Conservation (phyloP, 2,329 filamentous ascomycete genomes). For the Lasiodiplodia gonubiensis region DNA sequence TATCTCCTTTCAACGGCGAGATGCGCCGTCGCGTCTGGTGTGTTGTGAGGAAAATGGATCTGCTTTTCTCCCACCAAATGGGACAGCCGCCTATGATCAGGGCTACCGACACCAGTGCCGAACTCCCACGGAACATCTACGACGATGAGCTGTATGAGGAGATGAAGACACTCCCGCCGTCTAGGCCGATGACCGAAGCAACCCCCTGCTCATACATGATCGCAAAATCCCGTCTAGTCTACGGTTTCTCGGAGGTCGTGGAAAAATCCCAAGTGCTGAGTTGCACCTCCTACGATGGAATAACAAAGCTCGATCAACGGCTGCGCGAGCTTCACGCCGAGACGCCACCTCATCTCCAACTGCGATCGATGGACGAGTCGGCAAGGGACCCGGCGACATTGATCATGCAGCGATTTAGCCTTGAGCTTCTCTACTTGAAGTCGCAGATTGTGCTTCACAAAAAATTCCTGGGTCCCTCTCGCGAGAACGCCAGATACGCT, state of each 20-base stretch:
- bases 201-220: slow-evolving; percentile 83
- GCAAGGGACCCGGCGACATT: slow-evolving; percentile 70
- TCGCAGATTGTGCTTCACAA: slow-evolving; percentile 87
- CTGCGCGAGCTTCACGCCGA: slow-evolving; percentile 65
- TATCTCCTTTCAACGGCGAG: slow-evolving; percentile 77
- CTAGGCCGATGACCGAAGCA: slow-evolving; percentile 70
- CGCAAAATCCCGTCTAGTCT: slow-evolving; percentile 70
- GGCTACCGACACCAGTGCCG: slow-evolving; percentile 75
- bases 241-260: slow-evolving; percentile 73
- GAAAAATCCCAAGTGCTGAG: slow-evolving; percentile 67
- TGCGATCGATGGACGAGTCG: slow-evolving; percentile 75
- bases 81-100: slow-evolving; percentile 70
- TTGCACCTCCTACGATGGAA: slow-evolving; percentile 67
- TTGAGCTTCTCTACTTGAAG: slow-evolving; percentile 87
- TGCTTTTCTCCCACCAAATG: slow-evolving; percentile 77
- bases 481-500: slow-evolving; percentile 78
- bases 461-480: slow-evolving; percentile 79
- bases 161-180: slow-evolving; percentile 69
- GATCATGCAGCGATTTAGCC: slow-evolving; percentile 81
- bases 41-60: slow-evolving; percentile 73
- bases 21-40: slow-evolving; percentile 70
- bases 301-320: slow-evolving; percentile 65
- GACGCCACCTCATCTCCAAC: slow-evolving; percentile 78
- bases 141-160: slow-evolving; percentile 79
- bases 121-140: slow-evolving; percentile 77